A percentile compares a stretch with the other conserved stretches of the same genome.
Conservation (phyloP, 2,329 filamentous ascomycete genomes). For the Raffaelea albimanens region DNA sequence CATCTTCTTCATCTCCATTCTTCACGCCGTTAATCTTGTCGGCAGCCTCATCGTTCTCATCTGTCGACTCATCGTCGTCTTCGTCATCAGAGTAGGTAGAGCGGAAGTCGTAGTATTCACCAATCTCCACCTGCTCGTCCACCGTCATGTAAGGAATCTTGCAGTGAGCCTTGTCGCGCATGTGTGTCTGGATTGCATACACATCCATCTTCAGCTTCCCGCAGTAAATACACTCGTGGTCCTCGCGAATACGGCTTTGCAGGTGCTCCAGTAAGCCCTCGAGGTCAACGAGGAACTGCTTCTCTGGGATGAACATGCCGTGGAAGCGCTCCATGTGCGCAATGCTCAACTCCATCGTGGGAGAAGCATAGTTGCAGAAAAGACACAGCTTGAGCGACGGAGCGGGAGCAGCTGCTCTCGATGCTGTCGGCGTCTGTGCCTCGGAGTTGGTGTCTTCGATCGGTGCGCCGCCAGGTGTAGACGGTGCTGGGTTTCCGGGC, state of each 20-base stretch:
- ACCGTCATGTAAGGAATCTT: conserved; percentile 89
- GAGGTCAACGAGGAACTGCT: conserved; percentile 69
- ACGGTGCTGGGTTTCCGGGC: conserved; percentile 40
- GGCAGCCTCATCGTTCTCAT: conserved; percentile 30
- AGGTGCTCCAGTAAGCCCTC: conserved; percentile 74
- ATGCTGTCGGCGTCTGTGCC: conserved; percentile 17
- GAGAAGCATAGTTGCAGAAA: conserved; percentile 85
- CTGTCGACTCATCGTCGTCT: conserved; percentile 50
- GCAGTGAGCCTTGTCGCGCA: conserved; percentile 94
- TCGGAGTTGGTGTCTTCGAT: conserved; percentile 35
- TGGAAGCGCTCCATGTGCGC: conserved; percentile 88
- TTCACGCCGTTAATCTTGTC: conserved; percentile 59
- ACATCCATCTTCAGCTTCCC: conserved; percentile 71
- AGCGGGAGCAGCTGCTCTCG: conserved; percentile 18
- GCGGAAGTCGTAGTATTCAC: conserved; percentile 94
- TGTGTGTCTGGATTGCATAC: conserved; percentile 84
- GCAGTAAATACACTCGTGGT: conserved; percentile 81
- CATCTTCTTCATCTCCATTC: conserved; percentile 43
- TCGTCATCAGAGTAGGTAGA: conserved; percentile 84
- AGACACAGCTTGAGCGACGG: conserved; percentile 54
- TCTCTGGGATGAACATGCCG: conserved; percentile 93
- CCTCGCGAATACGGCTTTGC: conserved; percentile 68
- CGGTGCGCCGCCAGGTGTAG: conserved; percentile 30
- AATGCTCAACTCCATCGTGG: conserved; percentile 65
- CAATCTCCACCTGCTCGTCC: conserved; percentile 85